These are phyloP conservation scores for Gyrodon lividus DNA, from an alignment of 768 basidiomycete genomes.

Conservation along the genomic window DNA sequence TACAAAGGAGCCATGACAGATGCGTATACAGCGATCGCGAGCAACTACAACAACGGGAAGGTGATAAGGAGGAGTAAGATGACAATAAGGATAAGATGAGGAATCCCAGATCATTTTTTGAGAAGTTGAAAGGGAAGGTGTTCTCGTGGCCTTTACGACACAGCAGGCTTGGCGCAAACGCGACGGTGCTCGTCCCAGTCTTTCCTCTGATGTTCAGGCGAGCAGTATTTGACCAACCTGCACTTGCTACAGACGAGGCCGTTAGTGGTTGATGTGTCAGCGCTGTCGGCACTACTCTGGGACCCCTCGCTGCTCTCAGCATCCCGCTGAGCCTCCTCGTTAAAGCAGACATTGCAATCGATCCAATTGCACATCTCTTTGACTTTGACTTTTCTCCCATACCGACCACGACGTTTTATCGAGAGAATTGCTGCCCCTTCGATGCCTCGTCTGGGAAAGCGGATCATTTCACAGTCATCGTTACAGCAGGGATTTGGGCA, in stretches of 20 bases:
- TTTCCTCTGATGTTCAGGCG: conserved; percentile 67
- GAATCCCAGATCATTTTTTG: not conserved
- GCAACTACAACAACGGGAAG: conserved; percentile 2
- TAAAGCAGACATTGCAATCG: conserved; percentile 64
- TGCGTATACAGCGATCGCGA: not conserved
- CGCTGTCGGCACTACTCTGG: conserved; percentile 41
- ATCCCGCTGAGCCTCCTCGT: conserved; percentile 38
- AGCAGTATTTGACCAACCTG: conserved; percentile 77
- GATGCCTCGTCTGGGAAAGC: conserved; percentile 66
- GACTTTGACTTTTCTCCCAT: conserved; percentile 47
- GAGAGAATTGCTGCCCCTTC: conserved; percentile 62
- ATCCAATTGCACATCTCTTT: conserved; percentile 84
- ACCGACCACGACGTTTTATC: conserved; percentile 55
- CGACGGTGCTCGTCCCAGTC: conserved; percentile 80
- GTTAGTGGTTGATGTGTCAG: conserved; percentile 28
- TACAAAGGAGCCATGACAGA: conserved; percentile 7
- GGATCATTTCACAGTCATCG: conserved; percentile 81
- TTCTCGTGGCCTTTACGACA: conserved; percentile 8
- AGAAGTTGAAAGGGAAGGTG: not conserved
- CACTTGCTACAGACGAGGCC: conserved; percentile 77
- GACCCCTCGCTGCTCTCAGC: conserved; percentile 43
- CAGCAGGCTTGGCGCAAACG: conserved; percentile 51
- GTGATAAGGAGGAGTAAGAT: not conserved
- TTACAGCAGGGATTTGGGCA: conserved; percentile 79
- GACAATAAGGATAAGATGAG: conserved; percentile 2